Base-by-base conservation (phyloP, 2,329 filamentous ascomycete genomes). In the Fusarium guadeloupense region DNA sequence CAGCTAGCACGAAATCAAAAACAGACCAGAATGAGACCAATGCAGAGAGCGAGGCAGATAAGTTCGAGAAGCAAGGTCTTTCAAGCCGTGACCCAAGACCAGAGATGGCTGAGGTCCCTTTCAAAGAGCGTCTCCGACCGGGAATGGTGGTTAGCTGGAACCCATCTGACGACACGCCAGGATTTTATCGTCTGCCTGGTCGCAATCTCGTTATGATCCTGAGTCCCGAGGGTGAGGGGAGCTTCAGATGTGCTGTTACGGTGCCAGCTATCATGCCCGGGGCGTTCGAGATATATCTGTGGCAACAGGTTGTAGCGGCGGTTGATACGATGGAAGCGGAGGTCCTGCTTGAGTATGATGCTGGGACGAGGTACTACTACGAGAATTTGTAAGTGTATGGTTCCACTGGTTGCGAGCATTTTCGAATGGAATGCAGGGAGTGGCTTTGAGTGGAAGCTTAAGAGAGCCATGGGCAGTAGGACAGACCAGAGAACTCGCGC, bases 291-390 rank as follows among this genome's bases (percentile, higher is more conserved):
- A 47, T 81, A 9, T 69, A 72, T 46, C 25, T 79, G 16, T 79
- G 76, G 77, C 69, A 68, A 25, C 77, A 80, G 48, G 54, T 72
- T 19, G 68, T 76, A 4, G 64, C 79, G 2, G 54, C 60, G 16
- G 62, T 74, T 6, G 68, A 72, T 1, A 42, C 64, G 55, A 80
- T 81, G 77, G 70, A 75, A 31, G 64, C 54, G 0, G 79, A 81
- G 66, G 73, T 80, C 4, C 53, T 79, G 25, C 55, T 81, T 9
- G 77, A 81, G 61, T 81, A 79, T 59, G 78, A 81, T 62, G 49
- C 67, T 4, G 74, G 62, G 8, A 78, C 78, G n/a, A 68, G 79
- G 48, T 80, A 78, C 46, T 80, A 79, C 59, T 77, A 79, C 38
- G 67, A 75, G 20, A 59, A 54, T 10, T 34, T 70, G 16, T 67